Evolutionary conservation across 73 alveolate species (phyloP).

Genomic region (Symbiodinium pilosum): DNA sequence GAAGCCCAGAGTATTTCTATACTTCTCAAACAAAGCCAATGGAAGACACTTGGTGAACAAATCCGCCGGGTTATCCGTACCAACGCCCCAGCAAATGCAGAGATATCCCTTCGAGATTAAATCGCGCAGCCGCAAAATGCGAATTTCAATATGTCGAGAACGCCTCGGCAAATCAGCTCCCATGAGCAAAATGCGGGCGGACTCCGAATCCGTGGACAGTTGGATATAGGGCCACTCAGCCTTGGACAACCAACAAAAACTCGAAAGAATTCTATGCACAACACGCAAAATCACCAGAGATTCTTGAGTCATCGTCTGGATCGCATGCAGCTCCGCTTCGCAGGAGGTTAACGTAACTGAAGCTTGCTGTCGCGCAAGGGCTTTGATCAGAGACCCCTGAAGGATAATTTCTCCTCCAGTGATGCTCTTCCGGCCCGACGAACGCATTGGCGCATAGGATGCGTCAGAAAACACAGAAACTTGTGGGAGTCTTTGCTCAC

Average conservation of each 20-base stretch:
- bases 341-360: neutral
- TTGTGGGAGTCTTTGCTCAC: neutral
- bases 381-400: neutral
- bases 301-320: constrained; percentile 25
- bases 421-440: neutral
- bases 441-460: neutral
- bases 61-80: neutral
- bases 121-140: neutral
- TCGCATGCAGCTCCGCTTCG: neutral
- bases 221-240: neutral
- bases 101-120: neutral
- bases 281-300: neutral
- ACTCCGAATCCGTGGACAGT: neutral
- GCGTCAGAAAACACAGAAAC: neutral
- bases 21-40: neutral
- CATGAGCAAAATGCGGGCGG: neutral
- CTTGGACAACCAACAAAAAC: neutral
- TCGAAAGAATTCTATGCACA: neutral
- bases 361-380: constrained; percentile 1
- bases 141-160: neutral
- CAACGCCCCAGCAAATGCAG: neutral
- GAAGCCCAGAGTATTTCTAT: neutral
- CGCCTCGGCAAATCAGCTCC: neutral
- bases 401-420: neutral
- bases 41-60: constrained; percentile 21